Percentiles rank a stretch among this genome's conserved stretches.
These are phyloP conservation scores for Colletotrichum camelliae DNA, from an alignment of 2,329 filamentous ascomycete genomes.

Conservation along the genomic window DNA sequence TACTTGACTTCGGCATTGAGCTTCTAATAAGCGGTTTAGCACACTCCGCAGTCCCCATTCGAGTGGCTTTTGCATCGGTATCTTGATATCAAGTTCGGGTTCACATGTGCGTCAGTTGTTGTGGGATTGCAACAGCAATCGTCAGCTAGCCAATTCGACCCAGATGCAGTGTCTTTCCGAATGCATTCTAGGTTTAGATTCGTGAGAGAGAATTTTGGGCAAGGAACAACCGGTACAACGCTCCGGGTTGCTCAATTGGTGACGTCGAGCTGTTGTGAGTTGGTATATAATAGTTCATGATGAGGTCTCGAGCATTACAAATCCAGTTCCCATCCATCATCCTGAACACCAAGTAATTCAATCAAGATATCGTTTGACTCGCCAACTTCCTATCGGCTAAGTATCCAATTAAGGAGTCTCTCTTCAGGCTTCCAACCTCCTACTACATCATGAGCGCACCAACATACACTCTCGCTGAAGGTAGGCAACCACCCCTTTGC, in stretches of 20 bases:
- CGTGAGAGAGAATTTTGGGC: accelerated
- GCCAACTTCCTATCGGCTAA: accelerated
- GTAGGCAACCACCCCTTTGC: conserved; percentile 2
- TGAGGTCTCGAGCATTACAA: too few species aligned
- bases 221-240: too few species aligned
- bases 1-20: background rate
- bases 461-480: conserved; percentile 32
- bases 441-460: conserved; percentile 10
- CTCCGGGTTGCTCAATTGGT: too few species aligned
- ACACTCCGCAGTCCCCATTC: background rate
- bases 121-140: background rate
- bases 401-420: too few species aligned
- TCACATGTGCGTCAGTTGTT: background rate
- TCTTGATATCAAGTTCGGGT: background rate
- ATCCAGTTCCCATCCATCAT: too few species aligned
- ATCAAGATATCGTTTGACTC: too few species aligned
- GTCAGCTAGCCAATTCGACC: background rate
- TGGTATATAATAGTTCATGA: too few species aligned
- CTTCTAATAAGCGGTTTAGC: accelerated
- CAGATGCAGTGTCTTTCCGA: background rate
- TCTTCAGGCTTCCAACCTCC: accelerated
- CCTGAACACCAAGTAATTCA: too few species aligned
- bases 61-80: background rate
- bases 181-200: background rate
- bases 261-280: too few species aligned